Conservation (phyloP, 495 filamentous ascomycete genomes). For the Penicillium ochrochloron region DNA sequence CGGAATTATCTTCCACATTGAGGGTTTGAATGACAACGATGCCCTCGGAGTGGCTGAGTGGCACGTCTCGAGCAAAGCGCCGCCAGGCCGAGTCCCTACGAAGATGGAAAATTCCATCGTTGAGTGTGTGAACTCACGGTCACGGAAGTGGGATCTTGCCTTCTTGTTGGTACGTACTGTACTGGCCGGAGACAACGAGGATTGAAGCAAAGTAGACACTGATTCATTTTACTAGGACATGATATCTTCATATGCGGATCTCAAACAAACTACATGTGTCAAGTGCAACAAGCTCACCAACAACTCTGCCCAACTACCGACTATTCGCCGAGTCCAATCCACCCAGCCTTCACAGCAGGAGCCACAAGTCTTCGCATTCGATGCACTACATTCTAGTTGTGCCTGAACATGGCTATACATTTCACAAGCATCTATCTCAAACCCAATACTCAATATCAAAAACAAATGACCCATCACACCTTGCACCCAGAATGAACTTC, state of each 20-base stretch:
- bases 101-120: constrained; percentile 42
- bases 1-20: constrained; percentile 42
- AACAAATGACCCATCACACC: neutral
- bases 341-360: constrained; percentile 14
- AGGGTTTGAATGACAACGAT: constrained; percentile 26
- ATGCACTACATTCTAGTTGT: constrained; percentile 35
- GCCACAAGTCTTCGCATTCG: constrained; percentile 22
- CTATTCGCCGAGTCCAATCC: constrained; percentile 32
- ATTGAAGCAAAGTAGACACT: constrained; percentile 5
- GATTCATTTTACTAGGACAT: constrained; percentile 36
- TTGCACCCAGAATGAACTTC: neutral
- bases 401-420: constrained; percentile 15
- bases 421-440: neutral
- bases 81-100: constrained; percentile 25
- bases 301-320: constrained; percentile 43
- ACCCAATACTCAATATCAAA: neutral
- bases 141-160: constrained; percentile 49
- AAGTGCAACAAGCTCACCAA: constrained; percentile 48
- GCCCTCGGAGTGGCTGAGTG: constrained; percentile 34
- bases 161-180: constrained; percentile 44
- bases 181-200: neutral
- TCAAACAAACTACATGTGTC: constrained; percentile 44
- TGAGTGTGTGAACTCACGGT: constrained; percentile 42
- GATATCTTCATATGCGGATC: constrained; percentile 46
- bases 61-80: constrained; percentile 36